phyloP scores from a whole-genome alignment of 2,329 filamentous ascomycete species.

The Penicillium sp. region DNA sequence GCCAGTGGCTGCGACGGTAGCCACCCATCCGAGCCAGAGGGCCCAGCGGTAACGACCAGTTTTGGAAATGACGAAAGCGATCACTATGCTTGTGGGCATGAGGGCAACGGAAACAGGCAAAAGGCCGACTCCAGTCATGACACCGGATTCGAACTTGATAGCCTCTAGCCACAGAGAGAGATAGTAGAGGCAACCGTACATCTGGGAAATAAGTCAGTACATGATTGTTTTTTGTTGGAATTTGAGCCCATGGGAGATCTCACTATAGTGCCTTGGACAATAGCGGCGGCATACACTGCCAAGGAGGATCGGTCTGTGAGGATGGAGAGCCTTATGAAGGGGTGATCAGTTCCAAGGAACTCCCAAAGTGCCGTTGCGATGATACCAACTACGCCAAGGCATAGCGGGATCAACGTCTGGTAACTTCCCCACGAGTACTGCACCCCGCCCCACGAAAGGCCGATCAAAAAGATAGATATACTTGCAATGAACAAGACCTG shows the following conservation, averaged over 20 bases:
- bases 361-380: constrained; percentile 33
- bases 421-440: constrained; percentile 37
- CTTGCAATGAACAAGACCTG: constrained; percentile 38
- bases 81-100: neutral
- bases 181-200: constrained; percentile 9
- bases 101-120: neutral
- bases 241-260: neutral
- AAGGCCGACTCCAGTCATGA: constrained; percentile 1
- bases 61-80: neutral
- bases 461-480: constrained; percentile 38
- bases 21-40: neutral
- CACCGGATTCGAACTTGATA: neutral
- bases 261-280: constrained; percentile 3
- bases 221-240: neutral
- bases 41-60: neutral
- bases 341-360: constrained; percentile 1
- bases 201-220: neutral
- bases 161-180: constrained; percentile 4
- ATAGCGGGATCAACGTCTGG: constrained; percentile 37
- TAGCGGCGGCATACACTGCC: neutral
- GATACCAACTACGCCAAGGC: constrained; percentile 31
- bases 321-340: constrained; percentile 1
- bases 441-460: constrained; percentile 41
- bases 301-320: constrained; percentile 2
- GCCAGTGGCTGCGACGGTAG: neutral